These are phyloP conservation scores for Osmanthus fragrans DNA, from an alignment of 257 asterid genomes.

Conservation along the genomic window DNA sequence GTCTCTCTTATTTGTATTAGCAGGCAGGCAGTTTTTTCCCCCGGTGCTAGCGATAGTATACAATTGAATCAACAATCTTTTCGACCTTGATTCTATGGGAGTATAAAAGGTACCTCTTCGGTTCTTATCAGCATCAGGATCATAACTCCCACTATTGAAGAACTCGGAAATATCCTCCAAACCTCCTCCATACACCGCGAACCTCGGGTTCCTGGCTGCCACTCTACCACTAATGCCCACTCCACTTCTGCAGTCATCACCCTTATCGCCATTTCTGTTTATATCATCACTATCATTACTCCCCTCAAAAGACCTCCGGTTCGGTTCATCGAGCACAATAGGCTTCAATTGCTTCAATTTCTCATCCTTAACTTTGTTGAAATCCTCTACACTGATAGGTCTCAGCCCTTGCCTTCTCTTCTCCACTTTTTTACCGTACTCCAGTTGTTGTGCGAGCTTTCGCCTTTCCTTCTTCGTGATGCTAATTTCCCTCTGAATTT, in stretches of 20 bases:
- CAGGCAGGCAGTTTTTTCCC: neutral
- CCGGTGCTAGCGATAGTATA: neutral
- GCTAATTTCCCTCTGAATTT: slow-evolving; percentile 60
- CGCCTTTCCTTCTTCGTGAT: slow-evolving; percentile 89
- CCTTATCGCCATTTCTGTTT: neutral
- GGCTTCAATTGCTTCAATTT: slow-evolving; percentile 73
- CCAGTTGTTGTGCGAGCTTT: slow-evolving; percentile 54
- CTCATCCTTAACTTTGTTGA: slow-evolving; percentile 48
- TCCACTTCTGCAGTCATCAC: slow-evolving; percentile 23
- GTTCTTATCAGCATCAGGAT: slow-evolving; percentile 38
- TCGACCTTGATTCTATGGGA: neutral
- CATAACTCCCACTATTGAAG: slow-evolving; percentile 63
- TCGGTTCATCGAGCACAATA: slow-evolving; percentile 67
- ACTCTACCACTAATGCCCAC: slow-evolving; percentile 51
- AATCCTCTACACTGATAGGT: slow-evolving; percentile 55
- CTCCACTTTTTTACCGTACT: slow-evolving; percentile 66
- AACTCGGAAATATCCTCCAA: slow-evolving; percentile 75
- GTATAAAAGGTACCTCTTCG: slow-evolving; percentile 48
- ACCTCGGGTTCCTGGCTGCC: slow-evolving; percentile 82
- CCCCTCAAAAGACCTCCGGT: slow-evolving; percentile 23
- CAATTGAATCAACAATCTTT: neutral
- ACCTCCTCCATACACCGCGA: slow-evolving; percentile 83
- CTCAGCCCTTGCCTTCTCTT: slow-evolving; percentile 53
- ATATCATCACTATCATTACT: slow-evolving; percentile 4
- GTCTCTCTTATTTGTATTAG: neutral